Conservation (phyloP, 2,329 filamentous ascomycete species). For the Pestalotiopsis sp. region DNA sequence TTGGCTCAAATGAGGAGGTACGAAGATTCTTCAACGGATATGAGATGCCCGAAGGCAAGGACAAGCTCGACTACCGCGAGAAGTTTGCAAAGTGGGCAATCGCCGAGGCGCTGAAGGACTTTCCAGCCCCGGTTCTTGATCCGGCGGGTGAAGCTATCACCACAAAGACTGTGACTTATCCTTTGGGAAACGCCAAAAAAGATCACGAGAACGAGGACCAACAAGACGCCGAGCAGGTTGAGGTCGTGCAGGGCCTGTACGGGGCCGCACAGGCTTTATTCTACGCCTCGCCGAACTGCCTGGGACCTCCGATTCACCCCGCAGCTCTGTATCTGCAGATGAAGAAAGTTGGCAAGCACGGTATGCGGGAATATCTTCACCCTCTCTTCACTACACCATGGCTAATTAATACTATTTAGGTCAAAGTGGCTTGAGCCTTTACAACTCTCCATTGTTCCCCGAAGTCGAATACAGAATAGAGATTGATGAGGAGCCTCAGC, state of each 20-base stretch:
- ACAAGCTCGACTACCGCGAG: slow-evolving; percentile 15
- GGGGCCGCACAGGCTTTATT: slow-evolving; percentile 23
- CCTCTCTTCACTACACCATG: not conserved
- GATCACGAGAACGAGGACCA: not conserved
- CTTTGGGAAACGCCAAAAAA: not conserved
- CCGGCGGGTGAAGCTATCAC: slow-evolving; percentile 20
- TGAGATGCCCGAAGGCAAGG: not conserved
- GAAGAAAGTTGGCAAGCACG: slow-evolving; percentile 24
- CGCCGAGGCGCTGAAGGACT: slow-evolving; percentile 15
- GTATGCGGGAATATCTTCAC: not conserved
- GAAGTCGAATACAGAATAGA: slow-evolving; percentile 11
- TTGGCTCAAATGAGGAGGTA: not conserved
- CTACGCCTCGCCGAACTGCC: slow-evolving; percentile 24
- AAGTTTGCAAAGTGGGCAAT: slow-evolving; percentile 22
- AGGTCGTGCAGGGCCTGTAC: slow-evolving; percentile 18
- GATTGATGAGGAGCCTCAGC: not conserved
- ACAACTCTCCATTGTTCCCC: slow-evolving; percentile 25
- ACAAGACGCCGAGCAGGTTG: slow-evolving; percentile 2
- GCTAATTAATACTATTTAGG: not conserved
- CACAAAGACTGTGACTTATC: slow-evolving; percentile 7
- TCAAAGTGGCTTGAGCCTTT: slow-evolving; percentile 20
- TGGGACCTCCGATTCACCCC: slow-evolving; percentile 26
- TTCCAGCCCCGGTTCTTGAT: slow-evolving; percentile 15
- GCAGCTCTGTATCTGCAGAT: slow-evolving; percentile 24
- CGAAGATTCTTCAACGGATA: not conserved